Evolutionary conservation across 2,329 filamentous ascomycete species (phyloP).

Genomic region (Fusarium chlamydosporum): DNA sequence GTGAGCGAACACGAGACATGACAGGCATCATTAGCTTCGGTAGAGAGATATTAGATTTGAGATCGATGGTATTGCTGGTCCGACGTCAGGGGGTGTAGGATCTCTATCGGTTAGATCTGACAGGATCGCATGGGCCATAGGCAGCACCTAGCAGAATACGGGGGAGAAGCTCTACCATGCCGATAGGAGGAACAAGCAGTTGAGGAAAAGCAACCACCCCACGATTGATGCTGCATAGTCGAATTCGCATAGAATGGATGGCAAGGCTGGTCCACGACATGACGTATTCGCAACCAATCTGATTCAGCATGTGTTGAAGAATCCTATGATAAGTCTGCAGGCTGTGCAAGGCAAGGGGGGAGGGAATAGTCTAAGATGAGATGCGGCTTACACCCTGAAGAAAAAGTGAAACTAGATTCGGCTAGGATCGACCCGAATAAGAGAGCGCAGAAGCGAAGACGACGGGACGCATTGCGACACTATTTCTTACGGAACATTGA

Average conservation of each 20-base stretch:
- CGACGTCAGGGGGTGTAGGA: conserved; percentile 17
- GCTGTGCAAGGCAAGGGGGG: conserved; percentile 2
- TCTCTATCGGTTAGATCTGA: conserved; percentile 25
- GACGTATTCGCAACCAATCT: conserved; percentile 1
- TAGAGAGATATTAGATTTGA: conserved; percentile 24
- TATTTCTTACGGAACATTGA: neutral
- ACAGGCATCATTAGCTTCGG: conserved; percentile 24
- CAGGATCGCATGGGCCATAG: conserved; percentile 16
- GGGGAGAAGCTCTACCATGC: neutral
- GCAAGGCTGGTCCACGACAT: neutral
- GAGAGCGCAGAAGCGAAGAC: conserved; percentile 26
- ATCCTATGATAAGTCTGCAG: neutral
- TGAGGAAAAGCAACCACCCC: neutral
- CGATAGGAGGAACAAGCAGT: conserved; percentile 3
- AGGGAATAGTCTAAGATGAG: conserved; percentile 1
- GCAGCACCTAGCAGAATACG: neutral
- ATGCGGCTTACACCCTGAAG: conserved; percentile 27
- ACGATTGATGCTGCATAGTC: neutral
- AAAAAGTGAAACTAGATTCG: conserved; percentile 11
- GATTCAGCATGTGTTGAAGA: neutral
- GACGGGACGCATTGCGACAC: neutral
- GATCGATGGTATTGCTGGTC: conserved; percentile 22
- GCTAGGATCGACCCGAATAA: conserved; percentile 38
- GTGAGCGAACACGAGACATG: conserved; percentile 40
- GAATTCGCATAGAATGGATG: conserved; percentile 3